A percentile compares a stretch with the other conserved stretches of the same genome.
These are phyloP conservation scores for Fusarium sp. DNA, from an alignment of 2,329 filamentous ascomycete genomes.

Conservation along the genomic window DNA sequence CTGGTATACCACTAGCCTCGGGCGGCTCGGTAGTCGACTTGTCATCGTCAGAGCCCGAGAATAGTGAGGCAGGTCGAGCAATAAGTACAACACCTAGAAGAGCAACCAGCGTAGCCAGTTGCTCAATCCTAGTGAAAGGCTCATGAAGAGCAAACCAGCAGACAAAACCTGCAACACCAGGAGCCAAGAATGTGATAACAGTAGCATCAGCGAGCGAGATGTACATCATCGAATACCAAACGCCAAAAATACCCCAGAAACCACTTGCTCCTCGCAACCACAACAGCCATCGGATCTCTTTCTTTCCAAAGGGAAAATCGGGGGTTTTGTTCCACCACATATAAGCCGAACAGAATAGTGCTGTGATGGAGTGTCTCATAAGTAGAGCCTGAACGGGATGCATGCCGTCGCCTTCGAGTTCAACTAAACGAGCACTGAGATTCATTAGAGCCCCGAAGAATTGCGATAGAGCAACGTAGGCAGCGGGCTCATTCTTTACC, in stretches of 20 bases:
- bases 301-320: conserved; percentile 75
- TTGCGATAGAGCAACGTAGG: conserved; percentile 79
- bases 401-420: conserved; percentile 76
- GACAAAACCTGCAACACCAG: conserved; percentile 80
- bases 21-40: conserved; percentile 33
- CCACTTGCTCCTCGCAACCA: conserved; percentile 75
- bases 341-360: conserved; percentile 72
- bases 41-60: conserved; percentile 46
- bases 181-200: conserved; percentile 87
- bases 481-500: conserved; percentile 75
- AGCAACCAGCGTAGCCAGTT: conserved; percentile 79
- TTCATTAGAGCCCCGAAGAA: conserved; percentile 90
- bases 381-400: conserved; percentile 89
- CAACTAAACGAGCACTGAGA: conserved; percentile 78
- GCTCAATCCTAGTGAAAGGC: conserved; percentile 80
- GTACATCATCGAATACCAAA: conserved; percentile 76
- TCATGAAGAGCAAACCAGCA: conserved; percentile 81
- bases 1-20: conserved; percentile 40
- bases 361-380: conserved; percentile 79
- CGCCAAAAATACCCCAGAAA: conserved; percentile 81
- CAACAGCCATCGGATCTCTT: conserved; percentile 74
- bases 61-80: conserved; percentile 73
- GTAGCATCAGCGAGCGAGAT: conserved; percentile 88
- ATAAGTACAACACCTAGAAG: conserved; percentile 85
- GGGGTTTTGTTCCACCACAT: conserved; percentile 78